Evolutionary conservation across 2,329 filamentous ascomycete genomes (phyloP).

Genomic region (Helminthosporium solani): DNA sequence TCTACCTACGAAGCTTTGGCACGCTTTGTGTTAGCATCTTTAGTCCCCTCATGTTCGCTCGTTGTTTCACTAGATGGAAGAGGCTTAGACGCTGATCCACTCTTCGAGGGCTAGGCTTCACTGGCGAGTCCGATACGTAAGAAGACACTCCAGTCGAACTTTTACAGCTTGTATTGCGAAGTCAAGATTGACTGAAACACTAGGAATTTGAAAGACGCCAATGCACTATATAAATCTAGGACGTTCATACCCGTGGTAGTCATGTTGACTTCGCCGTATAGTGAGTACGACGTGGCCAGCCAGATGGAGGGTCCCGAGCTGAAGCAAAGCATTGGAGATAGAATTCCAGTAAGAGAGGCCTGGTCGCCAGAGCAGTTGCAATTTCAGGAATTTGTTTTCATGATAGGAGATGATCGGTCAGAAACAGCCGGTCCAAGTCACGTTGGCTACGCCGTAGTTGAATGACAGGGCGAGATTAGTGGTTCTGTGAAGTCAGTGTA

Average conservation of each 20-base stretch:
- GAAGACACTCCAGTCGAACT: conserved; percentile 7
- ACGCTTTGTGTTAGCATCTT: background rate
- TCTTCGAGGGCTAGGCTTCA: conserved; percentile 1
- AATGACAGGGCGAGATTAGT: conserved; percentile 52
- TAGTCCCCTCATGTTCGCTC: background rate
- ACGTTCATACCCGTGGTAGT: conserved; percentile 2
- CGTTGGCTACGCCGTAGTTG: conserved; percentile 56
- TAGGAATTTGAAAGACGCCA: conserved; percentile 5
- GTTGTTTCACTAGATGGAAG: background rate
- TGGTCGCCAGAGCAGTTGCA: conserved; percentile 56
- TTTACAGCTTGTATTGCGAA: conserved; percentile 1
- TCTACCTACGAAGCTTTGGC: background rate
- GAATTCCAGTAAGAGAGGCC: conserved; percentile 51
- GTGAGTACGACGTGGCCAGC: conserved; percentile 1
- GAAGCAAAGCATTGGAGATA: conserved; percentile 51
- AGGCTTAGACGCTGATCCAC: background rate
- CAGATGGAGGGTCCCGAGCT: conserved; percentile 1
- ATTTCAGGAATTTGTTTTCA: conserved; percentile 55
- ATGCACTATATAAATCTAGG: conserved; percentile 3
- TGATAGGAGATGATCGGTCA: conserved; percentile 55
- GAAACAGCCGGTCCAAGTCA: conserved; percentile 59
- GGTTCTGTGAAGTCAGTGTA: conserved; percentile 20
- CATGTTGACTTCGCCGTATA: conserved; percentile 4
- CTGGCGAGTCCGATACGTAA: conserved; percentile 7
- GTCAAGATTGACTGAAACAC: conserved; percentile 4